Evolutionary conservation across 768 basidiomycete species (phyloP).

Genomic region (Chalciporus chontae): DNA sequence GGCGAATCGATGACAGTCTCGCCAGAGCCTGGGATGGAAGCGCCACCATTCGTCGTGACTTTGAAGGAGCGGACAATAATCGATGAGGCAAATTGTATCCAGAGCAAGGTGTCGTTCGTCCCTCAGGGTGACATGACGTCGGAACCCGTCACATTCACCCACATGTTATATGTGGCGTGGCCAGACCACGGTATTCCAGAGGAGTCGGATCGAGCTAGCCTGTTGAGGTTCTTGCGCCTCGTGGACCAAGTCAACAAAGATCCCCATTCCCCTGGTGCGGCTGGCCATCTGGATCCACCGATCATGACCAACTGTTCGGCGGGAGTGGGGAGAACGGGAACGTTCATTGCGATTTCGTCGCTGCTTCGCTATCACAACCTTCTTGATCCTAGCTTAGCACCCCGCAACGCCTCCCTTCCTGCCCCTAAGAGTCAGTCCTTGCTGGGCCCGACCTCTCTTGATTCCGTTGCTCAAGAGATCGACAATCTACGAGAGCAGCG

Average conservation of each 20-base stretch:
- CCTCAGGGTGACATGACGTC: conserved; percentile 30
- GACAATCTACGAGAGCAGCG: conserved; percentile 79
- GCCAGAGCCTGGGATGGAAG: conserved; percentile 42
- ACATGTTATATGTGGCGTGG: conserved; percentile 75
- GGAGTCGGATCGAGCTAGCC: conserved; percentile 51
- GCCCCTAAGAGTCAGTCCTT: conserved; percentile 42
- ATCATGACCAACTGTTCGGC: conserved; percentile 84
- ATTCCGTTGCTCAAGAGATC: conserved; percentile 66
- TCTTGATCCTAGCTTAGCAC: conserved; percentile 28
- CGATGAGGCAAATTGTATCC: conserved; percentile 55
- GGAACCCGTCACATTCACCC: conserved; percentile 54
- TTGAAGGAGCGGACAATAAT: conserved; percentile 45
- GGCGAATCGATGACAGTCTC: conserved; percentile 49
- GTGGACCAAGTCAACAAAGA: conserved; percentile 62
- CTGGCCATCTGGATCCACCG: conserved; percentile 61
- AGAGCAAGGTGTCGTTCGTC: conserved; percentile 56
- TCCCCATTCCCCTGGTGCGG: conserved; percentile 19
- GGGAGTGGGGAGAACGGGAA: conserved; percentile 82
- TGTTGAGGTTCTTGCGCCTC: conserved; percentile 61
- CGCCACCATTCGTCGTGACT: conserved; percentile 53
- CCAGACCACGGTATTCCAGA: conserved; percentile 83
- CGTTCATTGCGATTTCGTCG: conserved; percentile 79
- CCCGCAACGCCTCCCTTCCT: conserved; percentile 23
- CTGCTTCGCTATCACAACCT: conserved; percentile 62
- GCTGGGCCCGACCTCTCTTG: conserved; percentile 55